These are phyloP conservation scores for Globisporangium recalcitrans DNA, from an alignment of 352 stramenopile species.

Conservation along the genomic window DNA sequence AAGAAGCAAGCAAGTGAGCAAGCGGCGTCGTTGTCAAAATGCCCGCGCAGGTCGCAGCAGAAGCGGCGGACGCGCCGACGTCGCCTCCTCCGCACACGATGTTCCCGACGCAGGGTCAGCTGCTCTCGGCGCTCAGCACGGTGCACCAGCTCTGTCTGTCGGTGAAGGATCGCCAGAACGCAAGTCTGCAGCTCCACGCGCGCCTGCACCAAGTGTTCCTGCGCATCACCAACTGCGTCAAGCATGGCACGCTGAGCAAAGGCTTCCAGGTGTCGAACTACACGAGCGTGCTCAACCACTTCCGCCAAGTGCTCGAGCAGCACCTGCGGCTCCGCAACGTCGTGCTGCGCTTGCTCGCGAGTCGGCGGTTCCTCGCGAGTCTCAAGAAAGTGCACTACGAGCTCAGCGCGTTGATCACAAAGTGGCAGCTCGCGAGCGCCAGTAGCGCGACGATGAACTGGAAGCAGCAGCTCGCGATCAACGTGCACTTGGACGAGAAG, in stretches of 20 bases:
- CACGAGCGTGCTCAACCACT: constrained; percentile 37
- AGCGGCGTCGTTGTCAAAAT: neutral
- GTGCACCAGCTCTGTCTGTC: constrained; percentile 40
- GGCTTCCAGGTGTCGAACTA: constrained; percentile 31
- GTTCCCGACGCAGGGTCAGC: constrained; percentile 29
- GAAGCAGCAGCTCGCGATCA: constrained; percentile 43
- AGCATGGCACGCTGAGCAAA: constrained; percentile 19
- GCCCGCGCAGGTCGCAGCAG: neutral
- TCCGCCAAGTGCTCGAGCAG: constrained; percentile 37
- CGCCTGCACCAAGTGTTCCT: constrained; percentile 49
- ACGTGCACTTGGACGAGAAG: constrained; percentile 53
- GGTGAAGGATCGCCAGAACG: constrained; percentile 36
- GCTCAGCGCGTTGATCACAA: constrained; percentile 30
- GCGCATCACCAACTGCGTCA: constrained; percentile 27
- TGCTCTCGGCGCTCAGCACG: constrained; percentile 30
- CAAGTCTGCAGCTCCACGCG: constrained; percentile 39
- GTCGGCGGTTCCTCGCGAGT: constrained; percentile 35
- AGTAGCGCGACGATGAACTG: constrained; percentile 33
- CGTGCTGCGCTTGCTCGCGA: constrained; percentile 32
- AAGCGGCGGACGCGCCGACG: neutral
- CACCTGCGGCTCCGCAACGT: constrained; percentile 36
- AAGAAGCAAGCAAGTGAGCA: neutral
- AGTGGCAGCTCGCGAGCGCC: constrained; percentile 25
- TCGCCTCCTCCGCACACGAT: constrained; percentile 6
- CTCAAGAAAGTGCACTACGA: constrained; percentile 34